Evolutionary conservation across 176 grass and related monocot genomes (phyloP), one percentile per base, ranked within the genome.

Genomic region (Otatea glauca): DNA sequence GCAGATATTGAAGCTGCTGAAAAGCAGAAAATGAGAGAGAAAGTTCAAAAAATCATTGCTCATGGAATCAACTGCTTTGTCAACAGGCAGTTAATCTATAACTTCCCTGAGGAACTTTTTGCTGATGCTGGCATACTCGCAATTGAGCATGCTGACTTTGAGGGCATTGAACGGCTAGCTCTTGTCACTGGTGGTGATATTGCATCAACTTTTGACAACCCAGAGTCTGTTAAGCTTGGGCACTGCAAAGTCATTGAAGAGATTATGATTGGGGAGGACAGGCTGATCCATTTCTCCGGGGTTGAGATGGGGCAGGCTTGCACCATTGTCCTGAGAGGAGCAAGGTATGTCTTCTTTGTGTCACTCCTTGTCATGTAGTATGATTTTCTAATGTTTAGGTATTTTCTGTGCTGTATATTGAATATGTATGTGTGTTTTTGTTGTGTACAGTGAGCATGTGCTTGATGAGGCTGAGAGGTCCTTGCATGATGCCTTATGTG

Each of bases 241-340:
- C 85, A 90, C 34, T 98, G 96, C 88, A 98, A 98, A 65, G 80
- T 95, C 43, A 98, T 98, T 65, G 96, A 95, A 86, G 93, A 98
- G 85, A 93, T 98, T 79, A 98, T 98, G 96, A 98, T 98, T 72
- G 96, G 96, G 11, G 93, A 98, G 23, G 96, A 98, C 68, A 98
- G 64, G 68, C 84, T 98, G 59, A 98, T 95, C 79, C 87, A 93
- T 68, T 98, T 98, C 79, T 95, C 91, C 4, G 93, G 96, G 12
- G 91, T 95, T 65, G 91, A 74, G 27, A 90, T 95, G 93, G 96
- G 96, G 16, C 93, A 95, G 78, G 96, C 96, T 60, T 98, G 96
- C 75, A 98, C 96, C 24, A 98, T 98, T 81, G 96, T 98, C 16
- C 74, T 98, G 39, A 87, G 96, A 85, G 96, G 96, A 80, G 81